These are phyloP conservation scores for Gossypium laxum DNA, from an alignment of 441 rosid genomes.

Conservation along the genomic window DNA sequence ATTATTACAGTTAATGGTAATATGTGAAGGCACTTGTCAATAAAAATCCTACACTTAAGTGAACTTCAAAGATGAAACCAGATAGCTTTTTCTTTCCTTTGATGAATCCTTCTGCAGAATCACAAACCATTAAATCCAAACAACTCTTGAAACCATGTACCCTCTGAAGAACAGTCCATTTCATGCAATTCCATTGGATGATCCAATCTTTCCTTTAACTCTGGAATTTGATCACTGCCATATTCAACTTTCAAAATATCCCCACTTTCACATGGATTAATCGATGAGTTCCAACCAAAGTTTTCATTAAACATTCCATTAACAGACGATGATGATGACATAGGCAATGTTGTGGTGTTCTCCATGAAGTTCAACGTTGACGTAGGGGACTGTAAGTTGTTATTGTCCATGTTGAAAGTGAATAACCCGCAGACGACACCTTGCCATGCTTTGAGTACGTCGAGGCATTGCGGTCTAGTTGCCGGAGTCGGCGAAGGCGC, in stretches of 20 bases:
- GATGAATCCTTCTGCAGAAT: not conserved
- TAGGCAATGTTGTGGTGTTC: not conserved
- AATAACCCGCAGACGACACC: slow-evolving; percentile 24
- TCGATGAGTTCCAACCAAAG: not conserved
- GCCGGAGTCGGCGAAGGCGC: not conserved
- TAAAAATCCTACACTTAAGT: not conserved
- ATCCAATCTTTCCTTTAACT: slow-evolving; percentile 9
- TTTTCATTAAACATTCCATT: not conserved
- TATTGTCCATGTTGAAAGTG: not conserved
- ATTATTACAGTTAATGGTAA: not conserved
- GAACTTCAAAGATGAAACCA: not conserved
- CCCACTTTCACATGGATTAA: not conserved
- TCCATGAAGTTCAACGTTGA: slow-evolving; percentile 28
- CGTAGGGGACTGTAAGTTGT: slow-evolving; percentile 31
- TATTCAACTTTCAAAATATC: not conserved
- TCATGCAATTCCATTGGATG: slow-evolving; percentile 9
- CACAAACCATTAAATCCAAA: not conserved
- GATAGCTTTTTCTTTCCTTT: too few relatives aligned
- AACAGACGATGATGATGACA: not conserved
- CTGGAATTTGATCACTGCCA: not conserved
- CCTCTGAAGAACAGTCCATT: slow-evolving; percentile 6
- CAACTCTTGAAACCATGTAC: slow-evolving; percentile 22
- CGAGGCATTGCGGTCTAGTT: slow-evolving; percentile 24
- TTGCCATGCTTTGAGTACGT: slow-evolving; percentile 38
- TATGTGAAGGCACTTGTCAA: not conserved